Conservation (phyloP, 73 alveolate species). For the Symbiodinium natans region DNA sequence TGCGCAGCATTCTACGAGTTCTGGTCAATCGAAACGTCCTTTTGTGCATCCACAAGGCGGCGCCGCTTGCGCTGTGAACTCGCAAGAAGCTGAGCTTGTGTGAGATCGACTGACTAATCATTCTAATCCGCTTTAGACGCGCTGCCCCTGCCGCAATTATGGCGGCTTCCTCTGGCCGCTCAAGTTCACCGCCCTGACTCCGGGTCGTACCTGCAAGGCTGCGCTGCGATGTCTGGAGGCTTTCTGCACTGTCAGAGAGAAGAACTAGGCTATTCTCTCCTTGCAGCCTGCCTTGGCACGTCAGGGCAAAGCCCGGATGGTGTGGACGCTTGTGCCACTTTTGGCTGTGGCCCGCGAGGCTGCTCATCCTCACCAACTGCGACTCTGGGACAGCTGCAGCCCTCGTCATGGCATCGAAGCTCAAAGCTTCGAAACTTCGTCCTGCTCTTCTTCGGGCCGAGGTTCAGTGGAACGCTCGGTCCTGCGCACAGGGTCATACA, state of each 20-base stretch:
- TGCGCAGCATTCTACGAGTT: no score
- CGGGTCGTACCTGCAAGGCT: background rate
- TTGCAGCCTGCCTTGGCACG: background rate
- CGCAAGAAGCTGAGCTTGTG: no score
- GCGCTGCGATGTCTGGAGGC: background rate
- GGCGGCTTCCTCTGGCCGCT: no score
- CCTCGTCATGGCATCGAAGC: background rate
- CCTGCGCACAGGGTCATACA: no score
- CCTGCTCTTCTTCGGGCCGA: background rate
- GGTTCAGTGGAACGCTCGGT: background rate
- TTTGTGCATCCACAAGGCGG: no score
- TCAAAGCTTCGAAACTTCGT: no score
- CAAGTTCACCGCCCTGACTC: background rate
- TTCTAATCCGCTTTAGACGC: no score
- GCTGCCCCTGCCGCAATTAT: no score
- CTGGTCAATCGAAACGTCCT: no score
- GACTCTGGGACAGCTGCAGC: background rate
- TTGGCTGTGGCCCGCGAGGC: background rate
- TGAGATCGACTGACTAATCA: no score
- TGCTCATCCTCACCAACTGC: background rate
- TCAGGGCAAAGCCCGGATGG: background rate
- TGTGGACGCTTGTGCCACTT: background rate
- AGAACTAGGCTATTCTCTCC: background rate
- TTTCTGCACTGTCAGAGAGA: background rate
- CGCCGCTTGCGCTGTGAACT: no score